Evolutionary conservation across 2,329 filamentous ascomycete species (phyloP), one percentile per base, ranked within the genome.

Genomic region (Cladosporium sp.): DNA sequence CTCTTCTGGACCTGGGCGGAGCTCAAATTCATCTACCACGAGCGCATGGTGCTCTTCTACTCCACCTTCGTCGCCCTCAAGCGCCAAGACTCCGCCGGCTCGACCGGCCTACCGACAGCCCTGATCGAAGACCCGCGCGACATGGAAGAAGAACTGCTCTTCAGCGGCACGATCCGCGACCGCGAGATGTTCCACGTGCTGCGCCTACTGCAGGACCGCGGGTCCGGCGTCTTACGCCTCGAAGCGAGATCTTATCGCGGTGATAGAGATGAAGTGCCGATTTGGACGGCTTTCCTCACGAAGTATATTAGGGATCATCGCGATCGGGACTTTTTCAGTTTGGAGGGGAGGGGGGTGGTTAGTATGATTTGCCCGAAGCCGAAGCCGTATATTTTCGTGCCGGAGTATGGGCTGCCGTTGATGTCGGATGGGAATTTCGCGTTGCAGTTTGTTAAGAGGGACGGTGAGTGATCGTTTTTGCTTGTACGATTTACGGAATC

Each of bases 251-350:
- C 86, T 36, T 79, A 81, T 30, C 77, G 81, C 28, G 85, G 86
- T 0, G 79, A 81, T 1, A 79, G 83, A 75, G 81, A 82, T 68
- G 78, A 80, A 23, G 83, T 84, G 2, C 86, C 86, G 0, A 83
- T 88, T 64, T 89, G 86, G 86, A 89, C 85, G 2, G 83, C 84
- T 0, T 86, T 86, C 67, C 78, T 86, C 23, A 83, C 82, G 1
- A 75, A 80, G 26, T 80, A 82, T 63, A n/a, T n/a, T n/a, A 75
- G 85, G 36, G 75, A 76, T 30, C 14, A 23, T 49, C 14, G 61
- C 76, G 79, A 60, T 78, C 75, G 69, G 5, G 76, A 76, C 36
- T 87, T 85, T 84, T 78, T 84, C 65, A 79, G 79, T 48, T 76
- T 74, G 13, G 69, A 79, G 0, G 78, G 77, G 1, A 58, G 64